Conservation (phyloP, 192 early-diverging fungal species). For the Backusella luteola region DNA sequence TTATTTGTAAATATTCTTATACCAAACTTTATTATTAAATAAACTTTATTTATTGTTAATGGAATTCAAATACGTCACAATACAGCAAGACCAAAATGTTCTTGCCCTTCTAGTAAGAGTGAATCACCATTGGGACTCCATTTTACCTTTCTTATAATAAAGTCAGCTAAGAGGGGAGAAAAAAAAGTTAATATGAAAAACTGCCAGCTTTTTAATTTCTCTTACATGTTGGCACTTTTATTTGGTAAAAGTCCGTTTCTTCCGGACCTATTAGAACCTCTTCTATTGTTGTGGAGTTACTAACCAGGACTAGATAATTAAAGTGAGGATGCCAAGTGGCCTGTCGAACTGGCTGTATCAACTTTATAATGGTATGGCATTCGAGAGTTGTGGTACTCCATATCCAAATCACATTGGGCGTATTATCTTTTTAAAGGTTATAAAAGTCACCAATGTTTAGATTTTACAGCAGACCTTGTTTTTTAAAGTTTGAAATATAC, state of each 20-base stretch:
- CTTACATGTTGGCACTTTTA: constrained; percentile 54
- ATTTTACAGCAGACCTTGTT: neutral
- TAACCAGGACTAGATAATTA: neutral
- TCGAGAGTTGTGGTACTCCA: constrained; percentile 59
- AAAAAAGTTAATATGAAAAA: neutral
- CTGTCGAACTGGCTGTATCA: constrained; percentile 53
- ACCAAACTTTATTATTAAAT: constrained; percentile 4
- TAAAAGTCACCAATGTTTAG: neutral
- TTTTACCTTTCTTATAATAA: constrained; percentile 53
- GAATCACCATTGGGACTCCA: constrained; percentile 76
- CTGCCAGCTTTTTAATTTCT: neutral
- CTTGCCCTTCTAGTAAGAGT: constrained; percentile 67
- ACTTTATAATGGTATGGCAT: constrained; percentile 55
- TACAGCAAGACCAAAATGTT: constrained; percentile 64
- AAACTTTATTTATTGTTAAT: neutral
- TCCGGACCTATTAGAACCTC: constrained; percentile 12
- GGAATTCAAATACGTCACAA: neutral
- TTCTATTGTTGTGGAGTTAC: constrained; percentile 13
- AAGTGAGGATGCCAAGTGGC: constrained; percentile 68
- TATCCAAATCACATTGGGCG: constrained; percentile 74
- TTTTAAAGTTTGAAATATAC: constrained; percentile 40
- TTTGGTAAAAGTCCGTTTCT: constrained; percentile 27
- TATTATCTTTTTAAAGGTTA: constrained; percentile 56
- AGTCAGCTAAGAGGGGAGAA: constrained; percentile 46
- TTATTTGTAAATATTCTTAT: constrained; percentile 10